Percentiles rank a stretch among this genome's conserved stretches.
Evolutionary conservation across 257 asterid species (phyloP).

Genomic region (Perilla frutescens): DNA sequence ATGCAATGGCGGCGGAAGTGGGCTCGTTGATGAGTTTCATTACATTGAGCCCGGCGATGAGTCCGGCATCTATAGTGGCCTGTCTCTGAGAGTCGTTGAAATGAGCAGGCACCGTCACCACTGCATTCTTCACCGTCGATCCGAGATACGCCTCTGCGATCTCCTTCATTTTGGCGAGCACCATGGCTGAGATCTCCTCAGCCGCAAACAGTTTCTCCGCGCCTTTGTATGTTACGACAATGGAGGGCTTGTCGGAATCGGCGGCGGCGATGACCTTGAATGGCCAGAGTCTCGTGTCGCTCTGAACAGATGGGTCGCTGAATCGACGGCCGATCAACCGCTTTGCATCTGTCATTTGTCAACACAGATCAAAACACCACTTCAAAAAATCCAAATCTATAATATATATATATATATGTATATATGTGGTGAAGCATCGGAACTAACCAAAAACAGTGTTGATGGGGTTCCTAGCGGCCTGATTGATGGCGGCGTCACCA

Average conservation of each 20-base stretch:
- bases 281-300: slow-evolving; percentile 46
- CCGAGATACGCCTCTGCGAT: slow-evolving; percentile 50
- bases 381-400: not conserved
- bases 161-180: slow-evolving; percentile 44
- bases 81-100: slow-evolving; percentile 49
- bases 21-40: slow-evolving; percentile 48
- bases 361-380: not conserved
- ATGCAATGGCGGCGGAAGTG: slow-evolving; percentile 52
- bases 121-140: slow-evolving; percentile 40
- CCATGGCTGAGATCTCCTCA: slow-evolving; percentile 50
- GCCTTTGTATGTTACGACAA: slow-evolving; percentile 41
- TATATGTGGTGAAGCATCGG: no score
- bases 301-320: slow-evolving; percentile 43
- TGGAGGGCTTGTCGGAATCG: slow-evolving; percentile 41
- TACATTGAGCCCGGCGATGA: slow-evolving; percentile 46
- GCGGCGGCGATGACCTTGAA: slow-evolving; percentile 40
- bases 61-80: slow-evolving; percentile 50
- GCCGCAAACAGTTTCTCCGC: slow-evolving; percentile 50
- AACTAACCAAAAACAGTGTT: slow-evolving; percentile 20
- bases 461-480: slow-evolving; percentile 52
- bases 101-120: slow-evolving; percentile 47
- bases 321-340: slow-evolving; percentile 49
- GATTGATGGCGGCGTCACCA: slow-evolving; percentile 55
- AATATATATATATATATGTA: no score
- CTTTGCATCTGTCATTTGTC: slow-evolving; percentile 45